Evolutionary conservation across 2,329 filamentous ascomycete genomes (phyloP), one percentile per base, ranked within the genome.

Genomic region (Aspergillus novoparasiticus): DNA sequence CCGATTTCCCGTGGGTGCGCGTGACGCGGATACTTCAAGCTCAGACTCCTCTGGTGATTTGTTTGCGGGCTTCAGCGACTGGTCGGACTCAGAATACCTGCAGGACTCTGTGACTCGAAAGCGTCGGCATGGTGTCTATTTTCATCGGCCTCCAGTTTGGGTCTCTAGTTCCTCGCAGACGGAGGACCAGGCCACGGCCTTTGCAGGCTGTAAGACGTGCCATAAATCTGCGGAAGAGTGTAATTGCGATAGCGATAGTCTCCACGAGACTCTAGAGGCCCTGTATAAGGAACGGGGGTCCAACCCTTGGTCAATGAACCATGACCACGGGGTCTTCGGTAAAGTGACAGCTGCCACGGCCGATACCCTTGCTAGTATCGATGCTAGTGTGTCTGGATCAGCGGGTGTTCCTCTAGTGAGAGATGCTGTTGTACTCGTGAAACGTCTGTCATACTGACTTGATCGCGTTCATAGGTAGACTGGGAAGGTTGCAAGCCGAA

Each of bases 71-170:
- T 26, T 36, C 10, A 55, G 51, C 4, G 51, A 55, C n/a, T 39
- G 34, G 14, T 61, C 64, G 6, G 66, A 67, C 41, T 51, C 60
- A 23, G 63, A 65, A 10, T 66, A 57, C 19, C 57, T 66, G 10
- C 63, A 67, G 21, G 71, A 69, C 53, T 72, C 73, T 10, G 60
- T 74, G 36, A 58, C 65, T 28, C 64, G 54, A 50, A 69, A 62
- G 56, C 70, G 74, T 63, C 73, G 75, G 26, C 74, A 72, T 62
- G 73, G 68, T 1, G 68, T 74, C 53, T 76, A 78, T 59, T 71
- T 73, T 54, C 67, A 72, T 61, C 70, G 75, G 23, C 74, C 74
- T 36, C 71, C 74, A 1, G 69, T 76, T 14, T 75, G 71, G 68
- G 67, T 59, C 41, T 64, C 68, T 28, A 59, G 66, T 30, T 62